A percentile compares a stretch with the other conserved stretches of the same genome.
These are phyloP conservation scores for Paramecium octaurelia DNA, from an alignment of 73 alveolate species.

Conservation along the genomic window DNA sequence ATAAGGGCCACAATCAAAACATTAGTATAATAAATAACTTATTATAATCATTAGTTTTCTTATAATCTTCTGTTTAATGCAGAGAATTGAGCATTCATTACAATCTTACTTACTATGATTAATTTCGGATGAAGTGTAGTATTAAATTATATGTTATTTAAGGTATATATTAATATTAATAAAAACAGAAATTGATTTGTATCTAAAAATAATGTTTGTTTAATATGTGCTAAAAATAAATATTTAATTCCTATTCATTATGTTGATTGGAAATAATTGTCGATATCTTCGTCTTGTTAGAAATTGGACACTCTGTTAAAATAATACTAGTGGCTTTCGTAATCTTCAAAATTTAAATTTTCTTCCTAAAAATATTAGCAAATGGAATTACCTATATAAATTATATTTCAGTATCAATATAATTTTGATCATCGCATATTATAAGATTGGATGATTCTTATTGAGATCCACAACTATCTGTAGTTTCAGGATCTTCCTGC, in stretches of 20 bases:
- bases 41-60: neutral
- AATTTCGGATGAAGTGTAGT: neutral
- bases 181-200: neutral
- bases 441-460: neutral
- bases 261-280: neutral
- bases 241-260: neutral
- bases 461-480: neutral
- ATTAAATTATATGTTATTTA: too few relatives aligned
- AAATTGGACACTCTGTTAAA: neutral
- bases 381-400: neutral
- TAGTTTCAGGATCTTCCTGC: neutral
- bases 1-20: neutral
- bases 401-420: neutral
- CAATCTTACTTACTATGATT: too few relatives aligned
- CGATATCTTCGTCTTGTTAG: neutral
- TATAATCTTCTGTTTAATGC: too few relatives aligned
- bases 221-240: neutral
- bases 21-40: neutral
- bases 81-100: too few relatives aligned
- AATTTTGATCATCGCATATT: neutral
- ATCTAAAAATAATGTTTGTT: neutral
- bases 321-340: neutral
- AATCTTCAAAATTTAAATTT: neutral
- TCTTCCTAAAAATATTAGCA: neutral
- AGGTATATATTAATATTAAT: neutral